A percentile compares a stretch with the other conserved stretches of the same genome.
Evolutionary conservation across 2,329 filamentous ascomycete species (phyloP).

Genomic region (Chrysoporthe deuterocubensis): DNA sequence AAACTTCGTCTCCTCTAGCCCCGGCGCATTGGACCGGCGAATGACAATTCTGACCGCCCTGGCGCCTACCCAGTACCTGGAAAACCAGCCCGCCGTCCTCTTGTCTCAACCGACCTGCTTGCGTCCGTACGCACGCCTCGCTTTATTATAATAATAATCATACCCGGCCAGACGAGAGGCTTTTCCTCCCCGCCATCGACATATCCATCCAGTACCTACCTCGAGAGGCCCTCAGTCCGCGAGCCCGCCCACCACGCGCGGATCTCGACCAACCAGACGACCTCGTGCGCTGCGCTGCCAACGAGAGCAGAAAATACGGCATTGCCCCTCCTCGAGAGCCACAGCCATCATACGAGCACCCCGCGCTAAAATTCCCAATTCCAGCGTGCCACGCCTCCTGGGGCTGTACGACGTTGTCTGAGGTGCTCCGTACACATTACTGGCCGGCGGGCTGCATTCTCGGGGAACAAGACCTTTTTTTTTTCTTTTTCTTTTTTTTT

Average conservation of each 20-base stretch:
- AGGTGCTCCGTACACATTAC: constrained; percentile 21
- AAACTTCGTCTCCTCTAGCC: constrained; percentile 1
- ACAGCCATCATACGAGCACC: constrained; percentile 16
- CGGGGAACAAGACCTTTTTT: constrained; percentile 4
- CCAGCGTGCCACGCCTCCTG: background rate
- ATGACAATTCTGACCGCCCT: background rate
- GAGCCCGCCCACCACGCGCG: background rate
- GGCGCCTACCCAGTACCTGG: constrained; percentile 17
- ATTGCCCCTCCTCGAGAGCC: constrained; percentile 11
- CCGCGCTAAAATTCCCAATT: constrained; percentile 27
- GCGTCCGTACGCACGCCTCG: background rate
- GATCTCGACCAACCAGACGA: constrained; percentile 15
- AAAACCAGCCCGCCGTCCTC: background rate
- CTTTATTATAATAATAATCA: background rate
- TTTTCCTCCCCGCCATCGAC: background rate
- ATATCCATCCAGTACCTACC: background rate
- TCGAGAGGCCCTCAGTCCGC: background rate
- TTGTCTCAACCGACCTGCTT: background rate
- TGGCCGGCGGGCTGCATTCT: constrained; percentile 19
- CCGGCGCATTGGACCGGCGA: background rate
- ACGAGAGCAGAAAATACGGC: constrained; percentile 3
- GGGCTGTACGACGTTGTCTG: constrained; percentile 9
- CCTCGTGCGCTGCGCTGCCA: constrained; percentile 18
- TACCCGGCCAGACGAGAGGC: background rate
- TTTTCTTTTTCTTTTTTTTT: background rate